Percentiles rank a stretch among this genome's conserved stretches.
Conservation (phyloP, 768 basidiomycete genomes). For the Lepiota venenata region DNA sequence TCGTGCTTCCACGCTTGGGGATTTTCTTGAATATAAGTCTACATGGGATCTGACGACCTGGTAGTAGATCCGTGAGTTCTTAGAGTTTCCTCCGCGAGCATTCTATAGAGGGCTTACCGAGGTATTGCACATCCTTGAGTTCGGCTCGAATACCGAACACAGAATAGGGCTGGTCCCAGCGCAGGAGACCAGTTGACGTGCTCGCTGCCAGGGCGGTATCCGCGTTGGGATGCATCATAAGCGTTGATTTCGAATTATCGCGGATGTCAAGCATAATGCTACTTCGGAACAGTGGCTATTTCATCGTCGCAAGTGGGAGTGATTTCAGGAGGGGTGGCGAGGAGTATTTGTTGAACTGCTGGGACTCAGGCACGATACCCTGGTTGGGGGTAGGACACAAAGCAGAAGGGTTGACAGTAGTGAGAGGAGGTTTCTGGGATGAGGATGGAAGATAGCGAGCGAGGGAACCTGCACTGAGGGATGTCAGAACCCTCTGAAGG, state of each 20-base stretch:
- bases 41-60: constrained; percentile 72
- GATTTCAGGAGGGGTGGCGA: constrained; percentile 84
- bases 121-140: too few relatives aligned
- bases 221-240: constrained; percentile 69
- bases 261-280: constrained; percentile 51
- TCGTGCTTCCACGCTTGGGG: constrained; percentile 72
- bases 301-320: constrained; percentile 71
- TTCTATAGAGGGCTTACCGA: too few relatives aligned
- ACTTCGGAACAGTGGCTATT: constrained; percentile 80
- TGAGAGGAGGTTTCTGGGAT: constrained; percentile 14
- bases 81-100: too few relatives aligned
- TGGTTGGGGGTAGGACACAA: constrained; percentile 35
- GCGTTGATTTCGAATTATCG: constrained; percentile 48
- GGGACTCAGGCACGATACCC: constrained; percentile 48
- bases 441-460: constrained; percentile 37
- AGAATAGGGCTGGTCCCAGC: constrained; percentile 47
- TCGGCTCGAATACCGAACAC: constrained; percentile 60
- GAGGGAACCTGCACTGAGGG: constrained; percentile 69
- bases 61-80: constrained; percentile 18
- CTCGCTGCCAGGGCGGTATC: constrained; percentile 80
- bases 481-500: constrained; percentile 58
- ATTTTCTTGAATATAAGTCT: constrained; percentile 65
- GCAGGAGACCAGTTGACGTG: constrained; percentile 75
- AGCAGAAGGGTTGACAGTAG: constrained; percentile 35
- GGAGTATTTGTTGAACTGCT: constrained; percentile 63